phyloP scores from a whole-genome alignment of 2,329 filamentous ascomycete species.

The Aspergillus sclerotialis region DNA sequence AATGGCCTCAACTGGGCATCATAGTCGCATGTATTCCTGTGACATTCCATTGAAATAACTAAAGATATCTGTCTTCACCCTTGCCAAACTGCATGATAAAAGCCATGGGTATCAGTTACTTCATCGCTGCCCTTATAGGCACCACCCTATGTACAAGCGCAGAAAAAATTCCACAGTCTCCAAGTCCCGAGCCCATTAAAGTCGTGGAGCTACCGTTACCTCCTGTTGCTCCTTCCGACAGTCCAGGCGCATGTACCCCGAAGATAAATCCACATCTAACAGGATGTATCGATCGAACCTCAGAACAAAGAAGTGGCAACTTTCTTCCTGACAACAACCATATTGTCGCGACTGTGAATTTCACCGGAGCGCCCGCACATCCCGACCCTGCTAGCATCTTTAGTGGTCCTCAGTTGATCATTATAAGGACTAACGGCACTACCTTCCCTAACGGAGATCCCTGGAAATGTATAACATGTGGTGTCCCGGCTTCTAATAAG shows the following conservation, averaged over 20 bases:
- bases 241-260: conserved; percentile 25
- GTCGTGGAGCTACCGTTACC: conserved; percentile 33
- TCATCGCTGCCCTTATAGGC: too few relatives aligned
- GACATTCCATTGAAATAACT: too few relatives aligned
- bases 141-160: too few relatives aligned
- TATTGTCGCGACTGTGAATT: conserved; percentile 34
- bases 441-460: conserved; percentile 39
- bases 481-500: conserved; percentile 28
- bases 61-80: too few relatives aligned
- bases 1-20: too few relatives aligned
- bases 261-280: conserved; percentile 29
- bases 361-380: conserved; percentile 35
- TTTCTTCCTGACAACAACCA: conserved; percentile 42
- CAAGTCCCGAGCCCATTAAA: conserved; percentile 27
- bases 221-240: conserved; percentile 21
- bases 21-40: too few relatives aligned
- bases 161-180: conserved; percentile 7
- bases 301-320: conserved; percentile 20
- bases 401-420: conserved; percentile 34
- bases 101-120: too few relatives aligned
- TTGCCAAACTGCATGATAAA: too few relatives aligned
- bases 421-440: conserved; percentile 37
- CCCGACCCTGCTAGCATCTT: conserved; percentile 38
- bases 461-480: conserved; percentile 45
- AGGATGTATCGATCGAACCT: conserved; percentile 28